Evolutionary conservation across 2,329 filamentous ascomycete genomes (phyloP).

Genomic region (Coleophoma crateriformis): DNA sequence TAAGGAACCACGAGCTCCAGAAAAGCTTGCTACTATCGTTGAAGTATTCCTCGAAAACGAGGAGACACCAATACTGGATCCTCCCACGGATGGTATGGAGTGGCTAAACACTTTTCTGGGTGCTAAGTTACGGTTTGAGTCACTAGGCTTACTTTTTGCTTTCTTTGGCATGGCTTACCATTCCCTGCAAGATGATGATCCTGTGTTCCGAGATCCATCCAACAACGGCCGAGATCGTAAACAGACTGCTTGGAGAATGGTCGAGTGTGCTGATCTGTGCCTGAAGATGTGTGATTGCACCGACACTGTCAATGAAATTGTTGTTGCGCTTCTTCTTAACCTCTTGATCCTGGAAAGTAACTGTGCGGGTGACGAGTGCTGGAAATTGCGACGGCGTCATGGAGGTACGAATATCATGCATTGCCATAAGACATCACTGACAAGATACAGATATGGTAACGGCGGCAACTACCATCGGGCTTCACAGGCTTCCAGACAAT

Average conservation of each 20-base stretch:
- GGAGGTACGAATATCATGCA: conserved; percentile 1
- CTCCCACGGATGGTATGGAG: conserved; percentile 19
- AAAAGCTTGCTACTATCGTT: conserved; percentile 12
- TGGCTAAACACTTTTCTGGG: conserved; percentile 24
- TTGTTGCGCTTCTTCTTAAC: conserved; percentile 11
- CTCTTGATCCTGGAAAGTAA: conserved; percentile 15
- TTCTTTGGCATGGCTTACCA: conserved; percentile 20
- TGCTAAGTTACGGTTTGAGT: conserved; percentile 21
- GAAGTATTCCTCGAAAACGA: conserved; percentile 21
- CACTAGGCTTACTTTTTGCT: conserved; percentile 22
- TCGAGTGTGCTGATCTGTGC: conserved; percentile 22
- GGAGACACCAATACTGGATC: conserved; percentile 14
- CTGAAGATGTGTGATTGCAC: conserved; percentile 11
- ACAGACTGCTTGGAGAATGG: conserved; percentile 23
- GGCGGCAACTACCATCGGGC: conserved; percentile 14
- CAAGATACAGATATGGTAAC: conserved; percentile 14
- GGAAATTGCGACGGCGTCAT: conserved; percentile 14
- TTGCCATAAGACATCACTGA: not conserved
- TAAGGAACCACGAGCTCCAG: conserved; percentile 9
- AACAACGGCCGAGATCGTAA: conserved; percentile 18
- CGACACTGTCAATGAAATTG: conserved; percentile 15
- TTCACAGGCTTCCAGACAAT: conserved; percentile 21
- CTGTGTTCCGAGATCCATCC: conserved; percentile 14
- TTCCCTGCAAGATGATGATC: conserved; percentile 19
- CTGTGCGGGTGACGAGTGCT: conserved; percentile 22